Base-by-base conservation (phyloP, 2,329 filamentous ascomycete genomes). In the Colletotrichum orbiculare region DNA sequence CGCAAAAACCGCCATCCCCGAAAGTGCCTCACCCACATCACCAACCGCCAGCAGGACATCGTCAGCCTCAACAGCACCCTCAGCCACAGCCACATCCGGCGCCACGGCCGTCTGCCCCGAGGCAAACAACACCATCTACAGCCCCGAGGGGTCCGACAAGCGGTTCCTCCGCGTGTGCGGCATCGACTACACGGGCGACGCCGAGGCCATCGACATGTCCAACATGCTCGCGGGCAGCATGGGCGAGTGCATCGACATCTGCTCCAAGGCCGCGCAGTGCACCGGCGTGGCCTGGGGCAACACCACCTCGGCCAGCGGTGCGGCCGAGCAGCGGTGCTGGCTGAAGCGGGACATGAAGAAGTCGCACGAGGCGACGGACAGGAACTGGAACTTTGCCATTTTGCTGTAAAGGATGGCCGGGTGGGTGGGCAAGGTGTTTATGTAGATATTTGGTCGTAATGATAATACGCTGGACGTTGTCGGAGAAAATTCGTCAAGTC, bases 231-330 rank as follows among this genome's bases (percentile, higher is more conserved):
- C 78, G 2, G 71, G 73, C 53, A 81, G 69, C 60, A 76, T 81
- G 72, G 73, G 79, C 59, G 79, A 78, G 33, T 83, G 82, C 70
- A 82, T 83, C 69, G 74, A 77, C 50, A 77, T 77, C 41, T 83
- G 81, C 66, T 80, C 80, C 0, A 75, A 74, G 6, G 77, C 75
- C 9, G 53, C 69, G 3, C 74, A 73, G 15, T 83, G 81, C 66
- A 77, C 76, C 1, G 82, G 77, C 6, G 80, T 76, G 53, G 78
- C 79, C 9, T 84, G 81, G 81, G 82, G 82, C 2, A 75, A 77
- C 53, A 72, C 82, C 8, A 67, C 75, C 0, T 78, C 78, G n/a
- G 81, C 81, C 48, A 63, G 72, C 10, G 76, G 76, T 1, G 45
- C 41, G 4, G 72, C 72, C 42, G 73, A 77, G 58, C 79, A 81